Evolutionary conservation across 106 monocot genomes (phyloP), one percentile per base, ranked within the genome.

Genomic region (Xerophyta viscosa): DNA sequence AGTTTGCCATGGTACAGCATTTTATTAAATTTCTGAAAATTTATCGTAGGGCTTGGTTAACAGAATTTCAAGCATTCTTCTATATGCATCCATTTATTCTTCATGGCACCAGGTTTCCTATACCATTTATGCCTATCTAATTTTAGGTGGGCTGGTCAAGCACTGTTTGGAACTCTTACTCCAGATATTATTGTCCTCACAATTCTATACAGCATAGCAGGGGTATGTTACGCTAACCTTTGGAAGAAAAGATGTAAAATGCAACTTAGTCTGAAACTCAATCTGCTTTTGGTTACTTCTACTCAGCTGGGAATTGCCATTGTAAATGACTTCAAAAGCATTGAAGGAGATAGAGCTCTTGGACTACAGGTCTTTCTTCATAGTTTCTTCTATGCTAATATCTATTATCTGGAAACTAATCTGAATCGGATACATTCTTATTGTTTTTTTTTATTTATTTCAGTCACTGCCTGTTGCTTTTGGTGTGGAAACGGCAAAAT

Each of bases 401-500:
- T n/a, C n/a, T n/a, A n/a, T n/a, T n/a, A n/a, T n/a, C n/a, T n/a
- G n/a, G n/a, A n/a, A n/a, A n/a, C n/a, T n/a, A n/a, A n/a, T n/a
- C n/a, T n/a, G n/a, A n/a, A n/a, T n/a, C n/a, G n/a, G n/a, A n/a
- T n/a, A n/a, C n/a, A n/a, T n/a, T n/a, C n/a, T n/a, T n/a, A n/a
- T 29, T 29, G 11, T 52, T 52, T 6, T 52, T 12, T 1, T 52
- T 8, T 4, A 29, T 14, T 12, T 52, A 54, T 24, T 58, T 36
- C 63, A 96, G 94, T 96, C 94, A 47, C 62, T 96, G 64, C 94
- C 94, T 23, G 94, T 96, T 66, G 85, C 81, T 66, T 96, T 85
- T 69, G 94, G 94, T 25, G 48, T 68, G 8, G 94, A 96, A 41
- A 69, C 84, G 27, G 85, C 94, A 46, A 96, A 96, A 65, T 96